A percentile compares a stretch with the other conserved stretches of the same genome.
phyloP scores from a whole-genome alignment of 2,329 filamentous ascomycete genomes.

The Microsporum audouinii region DNA sequence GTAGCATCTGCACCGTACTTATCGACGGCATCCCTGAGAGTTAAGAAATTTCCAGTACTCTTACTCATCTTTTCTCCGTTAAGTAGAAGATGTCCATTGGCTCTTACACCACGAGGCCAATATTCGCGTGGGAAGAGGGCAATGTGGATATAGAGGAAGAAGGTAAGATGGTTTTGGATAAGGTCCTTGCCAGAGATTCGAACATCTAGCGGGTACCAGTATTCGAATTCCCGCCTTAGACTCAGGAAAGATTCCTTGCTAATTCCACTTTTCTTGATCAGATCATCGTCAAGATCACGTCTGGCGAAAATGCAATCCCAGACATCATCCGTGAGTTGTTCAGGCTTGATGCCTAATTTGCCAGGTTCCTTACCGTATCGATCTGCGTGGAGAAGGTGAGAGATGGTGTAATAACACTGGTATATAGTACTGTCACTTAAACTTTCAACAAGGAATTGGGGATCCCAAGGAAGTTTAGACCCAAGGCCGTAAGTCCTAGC shows the following conservation, averaged over 20 bases:
- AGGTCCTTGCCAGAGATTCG: conserved; percentile 84
- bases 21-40: conserved; percentile 67
- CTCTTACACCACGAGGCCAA: conserved; percentile 76
- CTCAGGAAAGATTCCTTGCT: conserved; percentile 59
- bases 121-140: conserved; percentile 79
- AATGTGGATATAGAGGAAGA: conserved; percentile 87
- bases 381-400: conserved; percentile 62
- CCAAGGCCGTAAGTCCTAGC: conserved; percentile 84
- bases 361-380: conserved; percentile 69
- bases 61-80: conserved; percentile 99
- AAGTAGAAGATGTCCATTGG: conserved; percentile 85
- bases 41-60: conserved; percentile 94
- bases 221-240: conserved; percentile 86
- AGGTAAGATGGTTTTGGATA: conserved; percentile 87
- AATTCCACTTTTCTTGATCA: conserved; percentile 57
- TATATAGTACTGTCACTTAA: conserved; percentile 89
- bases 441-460: conserved; percentile 79
- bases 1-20: conserved; percentile 95
- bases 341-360: conserved; percentile 55
- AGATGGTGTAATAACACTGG: conserved; percentile 51
- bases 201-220: conserved; percentile 91
- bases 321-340: conserved; percentile 87
- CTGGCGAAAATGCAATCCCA: conserved; percentile 94
- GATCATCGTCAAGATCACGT: conserved; percentile 55
- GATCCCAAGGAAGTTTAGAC: conserved; percentile 90